phyloP scores from a whole-genome alignment of 192 early-diverging fungal species.

The Entomortierella lignicola region DNA sequence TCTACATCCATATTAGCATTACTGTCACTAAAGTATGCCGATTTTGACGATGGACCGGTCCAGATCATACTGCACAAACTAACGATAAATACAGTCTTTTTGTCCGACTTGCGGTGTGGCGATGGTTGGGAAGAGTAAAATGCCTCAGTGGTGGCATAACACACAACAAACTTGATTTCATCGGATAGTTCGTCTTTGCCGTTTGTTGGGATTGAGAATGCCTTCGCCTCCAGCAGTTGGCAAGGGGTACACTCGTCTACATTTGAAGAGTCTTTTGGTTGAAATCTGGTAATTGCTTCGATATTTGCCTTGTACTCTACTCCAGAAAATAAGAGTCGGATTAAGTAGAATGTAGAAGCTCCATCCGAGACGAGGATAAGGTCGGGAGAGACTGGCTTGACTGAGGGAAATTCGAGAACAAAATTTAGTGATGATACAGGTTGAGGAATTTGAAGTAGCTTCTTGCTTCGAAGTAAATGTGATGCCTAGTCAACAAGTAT shows the following conservation, averaged over 20 bases:
- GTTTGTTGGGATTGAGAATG: conserved; percentile 17
- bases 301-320: conserved; percentile 29
- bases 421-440: conserved; percentile 22
- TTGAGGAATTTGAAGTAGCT: conserved; percentile 23
- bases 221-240: conserved; percentile 40
- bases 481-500: conserved; percentile 3
- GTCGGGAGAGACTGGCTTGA: conserved; percentile 39
- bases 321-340: conserved; percentile 10
- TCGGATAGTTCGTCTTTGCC: conserved; percentile 3
- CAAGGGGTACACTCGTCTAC: conserved; percentile 8
- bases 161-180: conserved; percentile 36
- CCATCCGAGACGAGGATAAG: conserved; percentile 46
- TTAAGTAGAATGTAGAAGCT: conserved; percentile 27
- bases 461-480: conserved; percentile 31
- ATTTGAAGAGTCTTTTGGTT: conserved; percentile 2
- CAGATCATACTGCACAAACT: conserved; percentile 31
- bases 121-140: conserved; percentile 46
- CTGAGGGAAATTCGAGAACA: conserved; percentile 36
- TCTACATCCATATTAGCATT: conserved; percentile 17
- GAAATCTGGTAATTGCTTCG: conserved; percentile 18
- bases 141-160: conserved; percentile 22
- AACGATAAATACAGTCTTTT: conserved; percentile 45
- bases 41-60: not conserved
- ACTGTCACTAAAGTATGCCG: not conserved
- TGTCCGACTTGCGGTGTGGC: conserved; percentile 35